These are phyloP conservation scores for Ustilago vetiveriae DNA, from an alignment of 1,284 basidiomycete genomes.

Conservation along the genomic window DNA sequence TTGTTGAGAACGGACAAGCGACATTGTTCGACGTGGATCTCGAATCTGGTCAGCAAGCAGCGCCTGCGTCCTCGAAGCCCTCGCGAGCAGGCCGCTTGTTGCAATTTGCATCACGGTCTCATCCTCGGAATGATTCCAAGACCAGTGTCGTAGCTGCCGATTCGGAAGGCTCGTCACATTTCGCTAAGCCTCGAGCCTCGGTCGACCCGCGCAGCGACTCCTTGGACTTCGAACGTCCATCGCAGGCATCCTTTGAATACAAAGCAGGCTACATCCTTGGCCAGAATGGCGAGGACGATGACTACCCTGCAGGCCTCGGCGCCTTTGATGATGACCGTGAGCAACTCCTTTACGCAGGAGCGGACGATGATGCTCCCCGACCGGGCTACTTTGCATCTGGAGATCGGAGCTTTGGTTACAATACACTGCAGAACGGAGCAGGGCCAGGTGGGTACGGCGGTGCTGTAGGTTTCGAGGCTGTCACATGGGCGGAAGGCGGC, in stretches of 20 bases:
- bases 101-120: slow-evolving; percentile 14
- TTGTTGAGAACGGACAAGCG: background rate
- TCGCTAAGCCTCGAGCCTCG: background rate
- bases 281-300: slow-evolving; percentile 15
- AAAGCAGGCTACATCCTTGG: slow-evolving; percentile 7
- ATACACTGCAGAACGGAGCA: slow-evolving; percentile 3
- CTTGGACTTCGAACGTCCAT: slow-evolving; percentile 16
- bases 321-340: slow-evolving; percentile 31
- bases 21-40: slow-evolving; percentile 40
- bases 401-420: slow-evolving; percentile 32
- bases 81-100: slow-evolving; percentile 19
- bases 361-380: slow-evolving; percentile 3
- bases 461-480: slow-evolving; percentile 31
- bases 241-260: background rate
- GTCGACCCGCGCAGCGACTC: slow-evolving; percentile 8
- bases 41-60: slow-evolving; percentile 10
- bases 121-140: slow-evolving; percentile 23
- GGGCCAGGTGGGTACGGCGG: slow-evolving; percentile 11
- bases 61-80: background rate
- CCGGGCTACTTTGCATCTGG: slow-evolving; percentile 30
- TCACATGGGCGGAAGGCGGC: slow-evolving; percentile 27
- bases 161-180: background rate
- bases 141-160: background rate
- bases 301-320: slow-evolving; percentile 9
- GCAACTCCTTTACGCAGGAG: slow-evolving; percentile 25